phyloP scores from a whole-genome alignment of 164 flowering plant genomes.

The Malania oleifera region DNA sequence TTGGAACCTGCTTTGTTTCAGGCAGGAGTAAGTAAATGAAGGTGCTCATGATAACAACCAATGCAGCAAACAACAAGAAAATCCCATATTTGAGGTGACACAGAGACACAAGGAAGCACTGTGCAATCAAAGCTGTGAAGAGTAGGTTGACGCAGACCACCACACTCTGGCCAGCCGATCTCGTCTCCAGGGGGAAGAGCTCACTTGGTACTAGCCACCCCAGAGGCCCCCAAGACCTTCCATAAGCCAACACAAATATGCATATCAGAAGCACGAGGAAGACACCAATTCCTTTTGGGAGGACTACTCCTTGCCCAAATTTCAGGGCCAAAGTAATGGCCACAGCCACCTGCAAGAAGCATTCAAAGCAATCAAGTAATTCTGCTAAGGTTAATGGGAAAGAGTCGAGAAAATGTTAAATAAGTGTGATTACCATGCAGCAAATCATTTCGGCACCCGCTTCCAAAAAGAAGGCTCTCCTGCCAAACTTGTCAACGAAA shows the following conservation, averaged over 20 bases:
- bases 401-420: neutral
- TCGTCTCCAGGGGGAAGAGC: conserved; percentile 83
- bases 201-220: conserved; percentile 96
- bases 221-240: conserved; percentile 93
- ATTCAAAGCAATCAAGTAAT: neutral
- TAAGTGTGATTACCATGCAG: conserved; percentile 51
- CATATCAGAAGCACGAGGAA: conserved; percentile 63
- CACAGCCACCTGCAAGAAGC: conserved; percentile 58
- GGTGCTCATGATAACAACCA: conserved; percentile 56
- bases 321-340: conserved; percentile 56
- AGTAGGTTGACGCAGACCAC: conserved; percentile 81
- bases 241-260: conserved; percentile 61
- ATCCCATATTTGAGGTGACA: conserved; percentile 76
- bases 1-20: conserved; percentile 90
- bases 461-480: conserved; percentile 76
- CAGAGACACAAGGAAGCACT: conserved; percentile 69
- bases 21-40: conserved; percentile 83
- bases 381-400: neutral
- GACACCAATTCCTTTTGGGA: conserved; percentile 47
- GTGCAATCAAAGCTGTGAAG: conserved; percentile 83
- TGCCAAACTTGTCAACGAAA: conserved; percentile 69
- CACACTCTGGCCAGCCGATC: conserved; percentile 88
- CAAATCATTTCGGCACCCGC: conserved; percentile 76
- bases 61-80: conserved; percentile 70
- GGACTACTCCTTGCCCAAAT: conserved; percentile 58